These are phyloP conservation scores for Brassica balearica DNA, from an alignment of 441 rosid genomes.

Conservation along the genomic window DNA sequence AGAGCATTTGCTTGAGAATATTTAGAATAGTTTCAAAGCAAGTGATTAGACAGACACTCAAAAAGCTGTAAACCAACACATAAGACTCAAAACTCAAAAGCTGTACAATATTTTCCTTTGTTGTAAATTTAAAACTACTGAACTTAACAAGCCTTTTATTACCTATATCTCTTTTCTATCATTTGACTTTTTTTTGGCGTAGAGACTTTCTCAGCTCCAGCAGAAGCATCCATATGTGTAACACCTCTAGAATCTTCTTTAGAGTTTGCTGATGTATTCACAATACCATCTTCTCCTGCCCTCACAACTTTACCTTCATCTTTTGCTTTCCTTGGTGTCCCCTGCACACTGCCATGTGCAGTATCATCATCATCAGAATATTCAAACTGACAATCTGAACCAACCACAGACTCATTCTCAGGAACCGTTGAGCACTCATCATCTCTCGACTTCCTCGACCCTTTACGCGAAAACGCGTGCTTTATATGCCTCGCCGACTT, in stretches of 20 bases:
- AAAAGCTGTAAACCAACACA: constrained; percentile 13
- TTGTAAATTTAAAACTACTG: constrained; percentile 26
- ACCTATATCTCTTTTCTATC: constrained; percentile 4
- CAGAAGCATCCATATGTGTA: neutral
- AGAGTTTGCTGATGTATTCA: constrained; percentile 27
- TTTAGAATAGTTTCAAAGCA: neutral
- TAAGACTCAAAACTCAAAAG: constrained; percentile 23
- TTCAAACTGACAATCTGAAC: constrained; percentile 48
- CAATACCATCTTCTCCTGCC: constrained; percentile 33
- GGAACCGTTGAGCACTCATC: constrained; percentile 34
- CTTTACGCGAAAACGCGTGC: constrained; percentile 72
- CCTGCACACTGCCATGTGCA: constrained; percentile 42
- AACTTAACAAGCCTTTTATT: constrained; percentile 7
- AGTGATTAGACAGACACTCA: neutral
- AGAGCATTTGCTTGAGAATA: neutral
- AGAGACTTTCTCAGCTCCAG: constrained; percentile 15
- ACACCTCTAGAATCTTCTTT: constrained; percentile 27
- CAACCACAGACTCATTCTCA: constrained; percentile 48
- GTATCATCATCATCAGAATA: constrained; percentile 40
- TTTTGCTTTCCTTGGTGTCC: constrained; percentile 29
- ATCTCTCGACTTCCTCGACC: constrained; percentile 49
- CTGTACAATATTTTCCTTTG: constrained; percentile 37
- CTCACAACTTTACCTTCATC: constrained; percentile 27
- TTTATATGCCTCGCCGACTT: constrained; percentile 68
- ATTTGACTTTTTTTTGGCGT: constrained; percentile 12